Evolutionary conservation across 352 stramenopile genomes (phyloP).

Genomic region (Pythium apleroticum): DNA sequence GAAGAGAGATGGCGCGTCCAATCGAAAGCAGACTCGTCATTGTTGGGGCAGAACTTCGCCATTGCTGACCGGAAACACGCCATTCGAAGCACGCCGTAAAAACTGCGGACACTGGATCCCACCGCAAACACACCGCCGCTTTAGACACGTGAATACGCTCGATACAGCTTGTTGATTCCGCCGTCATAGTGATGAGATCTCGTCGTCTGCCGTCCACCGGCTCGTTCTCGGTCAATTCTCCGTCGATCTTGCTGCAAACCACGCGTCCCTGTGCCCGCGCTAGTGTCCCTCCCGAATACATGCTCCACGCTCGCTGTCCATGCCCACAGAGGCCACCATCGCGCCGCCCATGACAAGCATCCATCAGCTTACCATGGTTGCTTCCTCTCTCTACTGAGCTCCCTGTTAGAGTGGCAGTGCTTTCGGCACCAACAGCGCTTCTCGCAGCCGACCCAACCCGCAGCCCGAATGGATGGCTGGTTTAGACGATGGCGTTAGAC

Average conservation of each 20-base stretch:
- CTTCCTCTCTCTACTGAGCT: constrained; percentile 77
- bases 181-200: neutral
- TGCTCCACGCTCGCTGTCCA: neutral
- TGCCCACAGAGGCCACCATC: neutral
- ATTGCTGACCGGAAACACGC: neutral
- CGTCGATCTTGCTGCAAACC: neutral
- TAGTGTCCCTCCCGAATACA: neutral
- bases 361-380: constrained; percentile 74
- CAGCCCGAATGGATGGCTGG: constrained; percentile 22
- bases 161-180: neutral
- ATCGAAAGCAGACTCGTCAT: neutral
- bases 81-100: neutral
- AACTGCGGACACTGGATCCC: neutral
- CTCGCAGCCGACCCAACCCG: neutral
- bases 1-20: neutral
- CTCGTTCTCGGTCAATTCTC: neutral
- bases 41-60: neutral
- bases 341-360: neutral
- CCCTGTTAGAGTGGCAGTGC: constrained; percentile 63
- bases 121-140: neutral
- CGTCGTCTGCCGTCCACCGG: neutral
- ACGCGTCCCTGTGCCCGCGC: neutral
- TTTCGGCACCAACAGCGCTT: constrained; percentile 4
- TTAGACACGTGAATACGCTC: neutral
- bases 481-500: constrained; percentile 12